phyloP scores from a whole-genome alignment of 2,329 filamentous ascomycete genomes.

The Xylariaceae sp. region DNA sequence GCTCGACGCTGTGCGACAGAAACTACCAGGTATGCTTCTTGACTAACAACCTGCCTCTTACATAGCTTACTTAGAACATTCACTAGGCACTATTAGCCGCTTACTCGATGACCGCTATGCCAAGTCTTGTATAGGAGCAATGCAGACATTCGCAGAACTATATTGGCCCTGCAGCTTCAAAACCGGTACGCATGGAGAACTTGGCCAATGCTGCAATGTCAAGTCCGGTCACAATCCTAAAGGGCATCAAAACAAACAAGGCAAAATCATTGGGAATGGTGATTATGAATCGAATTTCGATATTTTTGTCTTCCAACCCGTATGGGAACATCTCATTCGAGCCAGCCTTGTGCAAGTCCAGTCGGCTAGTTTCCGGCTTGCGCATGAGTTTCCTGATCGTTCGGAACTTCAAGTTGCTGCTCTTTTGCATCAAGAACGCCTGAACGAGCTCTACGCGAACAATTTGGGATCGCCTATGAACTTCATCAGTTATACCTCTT shows the following conservation, averaged over 20 bases:
- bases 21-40: slow-evolving; percentile 25
- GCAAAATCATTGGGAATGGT: slow-evolving; percentile 34
- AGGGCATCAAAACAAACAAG: slow-evolving; percentile 33
- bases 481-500: slow-evolving; percentile 32
- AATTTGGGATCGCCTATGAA: slow-evolving; percentile 26
- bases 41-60: background rate
- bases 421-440: slow-evolving; percentile 29
- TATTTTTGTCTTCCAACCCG: slow-evolving; percentile 21
- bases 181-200: slow-evolving; percentile 23
- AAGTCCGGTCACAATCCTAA: slow-evolving; percentile 33
- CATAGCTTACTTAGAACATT: background rate
- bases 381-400: slow-evolving; percentile 28
- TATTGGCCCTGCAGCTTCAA: slow-evolving; percentile 32
- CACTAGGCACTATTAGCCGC: slow-evolving; percentile 28
- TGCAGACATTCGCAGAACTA: slow-evolving; percentile 31
- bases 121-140: slow-evolving; percentile 28
- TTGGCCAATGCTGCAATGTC: slow-evolving; percentile 32
- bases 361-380: slow-evolving; percentile 26
- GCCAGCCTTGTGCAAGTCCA: slow-evolving; percentile 29
- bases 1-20: slow-evolving; percentile 33
- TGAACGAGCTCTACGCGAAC: slow-evolving; percentile 33
- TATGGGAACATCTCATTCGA: slow-evolving; percentile 30
- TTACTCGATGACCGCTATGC: slow-evolving; percentile 32
- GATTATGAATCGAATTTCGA: slow-evolving; percentile 31
- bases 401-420: slow-evolving; percentile 31